A percentile compares a stretch with the other conserved stretches of the same genome.
Conservation (phyloP, 2,329 filamentous ascomycete species). For the Ramularia endophylla region DNA sequence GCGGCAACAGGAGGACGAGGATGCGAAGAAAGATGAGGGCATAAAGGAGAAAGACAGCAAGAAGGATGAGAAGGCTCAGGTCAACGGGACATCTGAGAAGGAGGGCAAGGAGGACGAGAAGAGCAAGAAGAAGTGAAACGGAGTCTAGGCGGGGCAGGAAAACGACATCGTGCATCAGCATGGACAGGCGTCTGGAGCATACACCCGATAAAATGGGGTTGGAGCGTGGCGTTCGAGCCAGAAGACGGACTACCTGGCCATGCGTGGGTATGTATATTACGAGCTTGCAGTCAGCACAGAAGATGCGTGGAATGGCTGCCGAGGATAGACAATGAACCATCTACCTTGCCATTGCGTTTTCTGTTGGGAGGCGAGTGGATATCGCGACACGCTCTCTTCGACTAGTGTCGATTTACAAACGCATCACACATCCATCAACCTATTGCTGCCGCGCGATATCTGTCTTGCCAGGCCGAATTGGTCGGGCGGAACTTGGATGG, state of each 20-base stretch:
- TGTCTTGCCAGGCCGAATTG: too few species aligned
- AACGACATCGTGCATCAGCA: slow-evolving; percentile 23
- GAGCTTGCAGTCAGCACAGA: not conserved
- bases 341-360: not conserved
- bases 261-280: slow-evolving; percentile 20
- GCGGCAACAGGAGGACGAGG: slow-evolving; percentile 93
- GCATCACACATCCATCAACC: too few species aligned
- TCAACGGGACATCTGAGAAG: slow-evolving; percentile 50
- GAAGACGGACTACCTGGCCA: slow-evolving; percentile 8
- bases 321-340: too few species aligned
- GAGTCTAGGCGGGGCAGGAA: slow-evolving; percentile 43
- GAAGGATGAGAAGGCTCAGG: slow-evolving; percentile 61
- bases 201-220: slow-evolving; percentile 2
- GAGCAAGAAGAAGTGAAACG: slow-evolving; percentile 53
- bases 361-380: too few species aligned
- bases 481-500: too few species aligned
- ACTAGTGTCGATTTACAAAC: too few species aligned
- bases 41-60: slow-evolving; percentile 45
- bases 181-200: slow-evolving; percentile 21
- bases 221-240: slow-evolving; percentile 10
- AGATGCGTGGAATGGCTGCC: too few species aligned
- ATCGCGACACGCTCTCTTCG: too few species aligned
- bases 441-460: too few species aligned
- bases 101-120: slow-evolving; percentile 45
- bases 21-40: slow-evolving; percentile 65